Percentiles rank a stretch among this genome's conserved stretches.
These are phyloP conservation scores for Euphorbia peplus DNA, from an alignment of 345 rosid species.

Conservation along the genomic window DNA sequence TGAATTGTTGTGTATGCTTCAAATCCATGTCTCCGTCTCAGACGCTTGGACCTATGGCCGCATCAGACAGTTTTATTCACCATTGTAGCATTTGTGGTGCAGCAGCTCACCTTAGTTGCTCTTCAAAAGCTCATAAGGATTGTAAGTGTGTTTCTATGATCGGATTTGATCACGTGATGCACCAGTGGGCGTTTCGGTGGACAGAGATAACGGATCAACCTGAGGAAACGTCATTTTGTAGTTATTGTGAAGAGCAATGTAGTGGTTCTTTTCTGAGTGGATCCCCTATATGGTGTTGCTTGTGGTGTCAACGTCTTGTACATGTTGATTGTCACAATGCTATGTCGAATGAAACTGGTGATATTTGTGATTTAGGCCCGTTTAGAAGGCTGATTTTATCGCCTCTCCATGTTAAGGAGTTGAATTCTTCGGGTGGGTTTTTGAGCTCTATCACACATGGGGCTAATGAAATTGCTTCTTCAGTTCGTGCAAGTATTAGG, in stretches of 20 bases:
- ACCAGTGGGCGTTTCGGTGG: conserved; percentile 97
- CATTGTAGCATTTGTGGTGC: conserved; percentile 75
- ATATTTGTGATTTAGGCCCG: conserved; percentile 82
- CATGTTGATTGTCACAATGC: conserved; percentile 89
- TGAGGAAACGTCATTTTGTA: conserved; percentile 73
- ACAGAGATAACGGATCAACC: conserved; percentile 84
- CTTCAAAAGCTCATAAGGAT: conserved; percentile 64
- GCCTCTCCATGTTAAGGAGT: conserved; percentile 77
- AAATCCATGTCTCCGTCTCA: conserved; percentile 70
- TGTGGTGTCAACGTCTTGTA: conserved; percentile 96
- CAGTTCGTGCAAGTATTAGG: conserved; percentile 90
- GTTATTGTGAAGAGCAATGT: conserved; percentile 89
- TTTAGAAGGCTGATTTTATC: conserved; percentile 79
- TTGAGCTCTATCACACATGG: conserved; percentile 93
- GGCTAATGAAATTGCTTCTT: conserved; percentile 90
- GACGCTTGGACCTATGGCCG: conserved; percentile 48
- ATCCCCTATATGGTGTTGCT: conserved; percentile 97
- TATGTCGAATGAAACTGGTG: conserved; percentile 78
- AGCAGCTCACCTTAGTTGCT: conserved; percentile 73
- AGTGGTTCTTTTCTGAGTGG: conserved; percentile 92
- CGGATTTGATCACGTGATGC: conserved; percentile 71
- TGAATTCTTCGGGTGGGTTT: conserved; percentile 67
- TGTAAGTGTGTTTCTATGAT: conserved; percentile 86
- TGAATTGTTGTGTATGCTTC: conserved; percentile 86
- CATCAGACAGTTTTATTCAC: conserved; percentile 60